phyloP scores from a whole-genome alignment of 768 basidiomycete species.

The Auricularia sp. region DNA sequence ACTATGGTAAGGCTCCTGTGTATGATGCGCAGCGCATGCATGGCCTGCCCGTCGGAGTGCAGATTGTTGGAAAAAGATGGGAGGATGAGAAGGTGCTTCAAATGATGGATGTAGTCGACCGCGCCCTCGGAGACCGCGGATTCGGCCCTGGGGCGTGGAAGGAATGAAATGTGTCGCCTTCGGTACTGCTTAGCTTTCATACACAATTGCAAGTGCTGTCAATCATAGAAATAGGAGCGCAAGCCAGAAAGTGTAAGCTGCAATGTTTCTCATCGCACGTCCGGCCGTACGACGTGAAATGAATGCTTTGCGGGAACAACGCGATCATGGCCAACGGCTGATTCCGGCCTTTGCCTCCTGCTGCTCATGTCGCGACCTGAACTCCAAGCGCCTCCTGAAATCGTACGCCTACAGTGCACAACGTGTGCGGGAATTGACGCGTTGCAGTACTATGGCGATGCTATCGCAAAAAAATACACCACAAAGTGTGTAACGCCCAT shows the following conservation, averaged over 20 bases:
- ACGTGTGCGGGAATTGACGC: neutral
- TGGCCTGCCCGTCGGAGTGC: slow-evolving; percentile 76
- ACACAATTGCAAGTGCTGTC: too few species aligned
- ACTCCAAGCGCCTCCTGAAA: slow-evolving; percentile 80
- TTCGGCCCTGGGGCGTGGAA: slow-evolving; percentile 53
- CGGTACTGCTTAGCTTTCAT: too few species aligned
- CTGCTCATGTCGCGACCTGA: slow-evolving; percentile 74
- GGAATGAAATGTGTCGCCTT: too few species aligned
- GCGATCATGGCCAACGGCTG: too few species aligned
- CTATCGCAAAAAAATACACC: slow-evolving; percentile 94
- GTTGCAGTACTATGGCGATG: slow-evolving; percentile 87
- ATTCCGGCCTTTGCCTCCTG: too few species aligned
- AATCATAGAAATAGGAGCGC: too few species aligned
- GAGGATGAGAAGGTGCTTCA: slow-evolving; percentile 76
- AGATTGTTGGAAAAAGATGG: slow-evolving; percentile 70
- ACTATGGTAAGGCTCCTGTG: slow-evolving; percentile 38
- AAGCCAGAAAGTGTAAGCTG: too few species aligned
- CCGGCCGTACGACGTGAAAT: too few species aligned
- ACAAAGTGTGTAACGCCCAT: slow-evolving; percentile 51
- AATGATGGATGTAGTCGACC: slow-evolving; percentile 72
- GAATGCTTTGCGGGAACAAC: too few species aligned
- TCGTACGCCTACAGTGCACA: slow-evolving; percentile 42
- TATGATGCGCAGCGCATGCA: slow-evolving; percentile 62
- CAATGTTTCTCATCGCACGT: too few species aligned
- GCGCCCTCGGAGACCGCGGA: slow-evolving; percentile 40